Percentiles rank a stretch among this genome's conserved stretches.
phyloP scores from a whole-genome alignment of 306 rosid species.

The Ceratonia siliqua region DNA sequence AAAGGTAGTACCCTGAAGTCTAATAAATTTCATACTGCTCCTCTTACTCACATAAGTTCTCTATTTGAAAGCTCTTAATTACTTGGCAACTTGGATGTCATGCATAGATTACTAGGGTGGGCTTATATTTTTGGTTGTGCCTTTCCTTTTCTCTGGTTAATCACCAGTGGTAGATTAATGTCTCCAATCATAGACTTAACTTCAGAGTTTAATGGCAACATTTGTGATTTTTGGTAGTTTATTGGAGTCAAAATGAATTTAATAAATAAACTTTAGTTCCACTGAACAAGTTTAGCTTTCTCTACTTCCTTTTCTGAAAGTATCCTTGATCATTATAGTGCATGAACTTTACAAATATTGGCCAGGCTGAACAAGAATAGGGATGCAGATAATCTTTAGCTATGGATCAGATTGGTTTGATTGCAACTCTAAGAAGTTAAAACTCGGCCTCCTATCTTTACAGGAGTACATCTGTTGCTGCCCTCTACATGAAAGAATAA shows the following conservation, averaged over 20 bases:
- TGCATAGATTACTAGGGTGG: background rate
- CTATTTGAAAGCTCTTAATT: background rate
- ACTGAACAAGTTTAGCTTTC: background rate
- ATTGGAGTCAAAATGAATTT: background rate
- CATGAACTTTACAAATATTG: background rate
- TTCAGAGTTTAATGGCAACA: background rate
- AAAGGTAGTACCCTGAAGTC: background rate
- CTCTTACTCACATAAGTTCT: background rate
- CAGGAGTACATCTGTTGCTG: background rate
- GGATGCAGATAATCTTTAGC: background rate
- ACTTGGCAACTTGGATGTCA: background rate
- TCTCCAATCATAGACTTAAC: background rate
- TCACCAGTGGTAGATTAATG: background rate
- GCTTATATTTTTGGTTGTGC: background rate
- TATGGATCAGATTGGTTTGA: background rate
- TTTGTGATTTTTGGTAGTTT: background rate
- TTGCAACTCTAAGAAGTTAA: background rate
- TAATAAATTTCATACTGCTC: too few relatives aligned
- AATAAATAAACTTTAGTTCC: background rate
- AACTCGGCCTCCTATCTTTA: background rate
- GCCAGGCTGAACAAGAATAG: too few relatives aligned
- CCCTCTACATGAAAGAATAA: background rate
- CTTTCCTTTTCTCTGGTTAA: background rate
- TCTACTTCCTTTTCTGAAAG: background rate
- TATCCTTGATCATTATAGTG: background rate